Percentiles rank a stretch among this genome's conserved stretches.
These are phyloP conservation scores for Moniliella sp. DNA, from an alignment of 1,284 basidiomycete genomes.

Conservation along the genomic window DNA sequence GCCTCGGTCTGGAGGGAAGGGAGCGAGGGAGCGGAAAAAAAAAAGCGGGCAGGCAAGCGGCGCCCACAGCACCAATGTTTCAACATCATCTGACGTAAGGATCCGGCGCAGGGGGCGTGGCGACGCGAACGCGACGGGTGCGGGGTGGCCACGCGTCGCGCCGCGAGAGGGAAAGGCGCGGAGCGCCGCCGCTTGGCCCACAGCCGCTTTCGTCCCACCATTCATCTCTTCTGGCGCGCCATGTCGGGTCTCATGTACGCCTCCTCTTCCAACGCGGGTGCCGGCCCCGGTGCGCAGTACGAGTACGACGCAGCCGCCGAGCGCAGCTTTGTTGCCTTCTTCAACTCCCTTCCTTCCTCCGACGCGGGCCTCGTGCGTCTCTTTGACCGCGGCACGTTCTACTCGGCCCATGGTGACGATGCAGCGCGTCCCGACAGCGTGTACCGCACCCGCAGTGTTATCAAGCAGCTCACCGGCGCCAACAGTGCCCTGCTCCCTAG, in stretches of 20 bases:
- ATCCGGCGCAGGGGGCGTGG: no score
- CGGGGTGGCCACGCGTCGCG: no score
- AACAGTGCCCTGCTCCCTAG: constrained; percentile 19
- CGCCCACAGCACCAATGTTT: no score
- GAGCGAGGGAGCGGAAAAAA: no score
- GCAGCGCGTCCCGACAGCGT: constrained; percentile 71
- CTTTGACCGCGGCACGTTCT: constrained; percentile 48
- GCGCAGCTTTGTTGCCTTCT: constrained; percentile 16
- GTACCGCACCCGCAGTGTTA: constrained; percentile 31
- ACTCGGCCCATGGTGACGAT: constrained; percentile 67
- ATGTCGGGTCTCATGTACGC: not conserved
- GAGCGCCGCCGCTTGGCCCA: no score
- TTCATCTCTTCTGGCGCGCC: no score
- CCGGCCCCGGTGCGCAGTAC: not conserved
- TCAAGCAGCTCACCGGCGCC: constrained; percentile 17
- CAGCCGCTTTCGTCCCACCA: no score
- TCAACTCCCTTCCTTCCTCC: constrained; percentile 10
- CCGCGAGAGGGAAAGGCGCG: no score
- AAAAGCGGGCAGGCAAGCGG: no score
- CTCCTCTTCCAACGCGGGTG: not conserved
- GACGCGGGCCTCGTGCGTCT: constrained; percentile 22
- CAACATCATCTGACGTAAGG: no score
- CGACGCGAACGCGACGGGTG: no score
- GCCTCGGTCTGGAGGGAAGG: no score
- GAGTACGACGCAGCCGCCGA: constrained; percentile 14